Conservation (phyloP, 2,329 filamentous ascomycete genomes). For the Phyllosticta capitalensis region DNA sequence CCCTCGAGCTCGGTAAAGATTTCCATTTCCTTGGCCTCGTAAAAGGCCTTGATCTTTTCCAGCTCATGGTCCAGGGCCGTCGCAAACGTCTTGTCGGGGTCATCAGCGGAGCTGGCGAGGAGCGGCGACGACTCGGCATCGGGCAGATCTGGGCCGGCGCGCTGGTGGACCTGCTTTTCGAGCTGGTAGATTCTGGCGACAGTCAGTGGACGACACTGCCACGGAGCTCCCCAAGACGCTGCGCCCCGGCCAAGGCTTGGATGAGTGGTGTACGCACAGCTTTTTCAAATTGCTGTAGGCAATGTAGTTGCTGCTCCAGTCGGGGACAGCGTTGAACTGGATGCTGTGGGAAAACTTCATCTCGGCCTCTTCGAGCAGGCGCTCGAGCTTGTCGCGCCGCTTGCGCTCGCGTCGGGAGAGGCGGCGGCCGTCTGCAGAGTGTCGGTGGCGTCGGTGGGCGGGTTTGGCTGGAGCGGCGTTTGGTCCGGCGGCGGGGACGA, state of each 20-base stretch:
- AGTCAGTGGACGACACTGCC: background rate
- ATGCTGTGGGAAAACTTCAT: slow-evolving; percentile 99
- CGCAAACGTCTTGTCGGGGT: slow-evolving; percentile 74
- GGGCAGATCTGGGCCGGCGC: slow-evolving; percentile 38
- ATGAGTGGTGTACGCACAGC: slow-evolving; percentile 52
- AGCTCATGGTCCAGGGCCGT: slow-evolving; percentile 78
- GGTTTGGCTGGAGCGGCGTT: background rate
- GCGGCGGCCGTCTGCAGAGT: background rate
- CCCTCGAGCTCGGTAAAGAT: slow-evolving; percentile 71
- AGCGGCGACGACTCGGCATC: slow-evolving; percentile 83
- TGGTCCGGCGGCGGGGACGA: background rate
- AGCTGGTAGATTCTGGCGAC: slow-evolving; percentile 75
- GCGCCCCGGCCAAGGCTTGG: background rate
- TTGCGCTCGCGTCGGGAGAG: slow-evolving; percentile 28
- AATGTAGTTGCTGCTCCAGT: slow-evolving; percentile 98
- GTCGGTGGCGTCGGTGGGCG: background rate
- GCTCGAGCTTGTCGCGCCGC: slow-evolving; percentile 54
- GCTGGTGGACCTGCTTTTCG: slow-evolving; percentile 70
- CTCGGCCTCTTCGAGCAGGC: slow-evolving; percentile 65
- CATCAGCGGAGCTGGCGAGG: slow-evolving; percentile 52
- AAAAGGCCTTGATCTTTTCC: slow-evolving; percentile 91
- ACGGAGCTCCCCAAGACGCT: background rate
- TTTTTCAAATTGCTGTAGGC: slow-evolving; percentile 99
- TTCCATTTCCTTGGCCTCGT: slow-evolving; percentile 78
- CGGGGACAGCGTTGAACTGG: slow-evolving; percentile 99